Base-by-base conservation (phyloP, 75 land plant genomes). In the Pseudotsuga menziesii region DNA sequence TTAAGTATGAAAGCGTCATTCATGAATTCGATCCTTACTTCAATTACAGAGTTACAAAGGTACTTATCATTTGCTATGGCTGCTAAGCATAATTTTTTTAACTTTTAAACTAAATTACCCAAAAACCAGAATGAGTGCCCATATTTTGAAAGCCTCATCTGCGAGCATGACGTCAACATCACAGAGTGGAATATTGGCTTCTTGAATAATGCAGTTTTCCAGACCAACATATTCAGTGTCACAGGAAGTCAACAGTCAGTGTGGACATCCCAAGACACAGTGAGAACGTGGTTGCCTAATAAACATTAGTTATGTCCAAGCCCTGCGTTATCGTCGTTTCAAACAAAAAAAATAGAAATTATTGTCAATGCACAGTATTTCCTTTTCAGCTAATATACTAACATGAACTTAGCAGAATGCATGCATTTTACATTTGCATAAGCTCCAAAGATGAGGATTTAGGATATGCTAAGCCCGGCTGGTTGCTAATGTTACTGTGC, bases 21-120 rank as follows among this genome's bases (percentile, higher is more conserved):
- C 99, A 97, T 71, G 99, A 97, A 78, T 97, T 97, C 76, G 99
- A 97, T 88, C 99, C 99, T 15, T 97, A 97, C 75, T 97, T 97
- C 85, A 97, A 97, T 81, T 97, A 92, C 82, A 84, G 99, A 85
- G 99, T 97, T 67, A 94, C 99, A 59, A 94, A 97, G 98, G 99
- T 97, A 69, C 44, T 77, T 32, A 16, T 19, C 39, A 2, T 66
- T 76, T 27, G 25, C 44, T 75, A 26, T 39, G 41, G 9, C 22
- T 22, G 27, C 66, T 41, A 6, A 4, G 4, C 13, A 44, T 74
- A 25, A 14, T 74, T 7, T 56, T 69, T n/a, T 27, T 16, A 35
- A 17, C 5, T 27, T 5, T 19, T 36, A 3, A 29, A 6, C 44
- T 7, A 61, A 61, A 61, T 61, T 26, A 13, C 27, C 29, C 11